A percentile compares a stretch with the other conserved stretches of the same genome.
These are phyloP conservation scores for Psidium friedrichsthalianum DNA, from an alignment of 345 rosid genomes.

Conservation along the genomic window DNA sequence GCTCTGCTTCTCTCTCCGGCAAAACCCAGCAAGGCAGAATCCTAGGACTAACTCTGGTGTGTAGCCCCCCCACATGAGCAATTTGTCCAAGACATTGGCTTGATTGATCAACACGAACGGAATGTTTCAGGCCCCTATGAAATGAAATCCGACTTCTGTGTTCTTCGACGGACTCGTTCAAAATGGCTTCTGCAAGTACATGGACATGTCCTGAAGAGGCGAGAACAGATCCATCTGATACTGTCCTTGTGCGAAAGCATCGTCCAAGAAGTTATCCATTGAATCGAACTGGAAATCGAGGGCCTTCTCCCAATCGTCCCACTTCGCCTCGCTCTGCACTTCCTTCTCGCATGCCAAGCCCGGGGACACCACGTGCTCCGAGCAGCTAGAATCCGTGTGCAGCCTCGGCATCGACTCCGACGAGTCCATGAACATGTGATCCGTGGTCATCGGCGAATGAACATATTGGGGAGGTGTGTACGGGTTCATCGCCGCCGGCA, in stretches of 20 bases:
- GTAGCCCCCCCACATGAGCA: background rate
- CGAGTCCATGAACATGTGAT: conserved; percentile 22
- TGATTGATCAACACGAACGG: background rate
- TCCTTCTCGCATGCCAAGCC: conserved; percentile 39
- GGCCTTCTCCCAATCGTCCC: conserved; percentile 17
- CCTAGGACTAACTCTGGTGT: background rate
- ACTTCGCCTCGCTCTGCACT: conserved; percentile 45
- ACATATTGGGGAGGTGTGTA: background rate
- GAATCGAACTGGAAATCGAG: conserved; percentile 26
- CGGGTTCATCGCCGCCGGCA: background rate
- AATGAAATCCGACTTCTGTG: background rate
- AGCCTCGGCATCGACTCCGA: conserved; percentile 45
- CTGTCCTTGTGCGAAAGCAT: conserved; percentile 33
- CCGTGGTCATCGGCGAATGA: background rate
- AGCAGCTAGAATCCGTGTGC: conserved; percentile 55
- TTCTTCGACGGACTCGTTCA: background rate
- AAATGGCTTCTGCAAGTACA: conserved; percentile 9
- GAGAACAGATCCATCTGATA: conserved; percentile 25
- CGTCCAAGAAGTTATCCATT: conserved; percentile 29
- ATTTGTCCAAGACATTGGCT: background rate
- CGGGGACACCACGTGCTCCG: conserved; percentile 56
- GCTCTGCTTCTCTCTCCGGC: background rate
- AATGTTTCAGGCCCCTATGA: too few relatives aligned
- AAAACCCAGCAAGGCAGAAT: background rate
- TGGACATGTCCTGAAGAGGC: conserved; percentile 22